phyloP scores from a whole-genome alignment of 139 green algal genomes.

The Pedinophyceae sp. region DNA sequence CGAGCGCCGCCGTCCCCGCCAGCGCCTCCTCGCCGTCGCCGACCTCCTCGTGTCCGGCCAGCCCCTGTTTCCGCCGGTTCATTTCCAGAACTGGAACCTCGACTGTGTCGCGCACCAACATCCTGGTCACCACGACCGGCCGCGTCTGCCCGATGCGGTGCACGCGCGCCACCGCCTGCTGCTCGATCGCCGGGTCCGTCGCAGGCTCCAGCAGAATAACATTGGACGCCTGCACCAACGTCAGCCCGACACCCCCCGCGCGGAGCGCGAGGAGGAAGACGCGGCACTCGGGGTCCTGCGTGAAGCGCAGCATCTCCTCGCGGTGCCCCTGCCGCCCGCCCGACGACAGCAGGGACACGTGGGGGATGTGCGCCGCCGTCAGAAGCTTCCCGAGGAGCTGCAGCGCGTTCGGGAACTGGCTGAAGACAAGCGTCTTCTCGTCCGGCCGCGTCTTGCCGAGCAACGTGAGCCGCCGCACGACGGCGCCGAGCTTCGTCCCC shows the following conservation, averaged over 20 bases:
- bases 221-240: conserved; percentile 14
- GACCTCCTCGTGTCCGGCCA: neutral
- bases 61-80: neutral
- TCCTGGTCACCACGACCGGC: conserved; percentile 17
- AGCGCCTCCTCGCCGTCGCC: neutral
- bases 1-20: too few species aligned
- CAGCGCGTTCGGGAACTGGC: conserved; percentile 1
- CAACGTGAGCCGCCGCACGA: neutral
- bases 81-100: conserved; percentile 16
- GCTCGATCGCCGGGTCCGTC: neutral
- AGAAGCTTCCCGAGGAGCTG: neutral
- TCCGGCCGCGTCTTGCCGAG: neutral
- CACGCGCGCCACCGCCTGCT: conserved; percentile 23
- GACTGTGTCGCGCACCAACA: conserved; percentile 25
- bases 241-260: conserved; percentile 34
- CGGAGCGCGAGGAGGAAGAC: conserved; percentile 41
- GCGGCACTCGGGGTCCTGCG: conserved; percentile 11
- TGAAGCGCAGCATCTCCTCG: conserved; percentile 12
- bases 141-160: conserved; percentile 29
- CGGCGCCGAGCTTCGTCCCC: neutral
- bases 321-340: neutral
- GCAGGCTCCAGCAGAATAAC: conserved; percentile 2
- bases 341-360: neutral
- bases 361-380: neutral
- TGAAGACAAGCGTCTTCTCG: conserved; percentile 5